Evolutionary conservation across 2,329 filamentous ascomycete species (phyloP), one percentile per base, ranked within the genome.

Genomic region (Exophiala viscosa): DNA sequence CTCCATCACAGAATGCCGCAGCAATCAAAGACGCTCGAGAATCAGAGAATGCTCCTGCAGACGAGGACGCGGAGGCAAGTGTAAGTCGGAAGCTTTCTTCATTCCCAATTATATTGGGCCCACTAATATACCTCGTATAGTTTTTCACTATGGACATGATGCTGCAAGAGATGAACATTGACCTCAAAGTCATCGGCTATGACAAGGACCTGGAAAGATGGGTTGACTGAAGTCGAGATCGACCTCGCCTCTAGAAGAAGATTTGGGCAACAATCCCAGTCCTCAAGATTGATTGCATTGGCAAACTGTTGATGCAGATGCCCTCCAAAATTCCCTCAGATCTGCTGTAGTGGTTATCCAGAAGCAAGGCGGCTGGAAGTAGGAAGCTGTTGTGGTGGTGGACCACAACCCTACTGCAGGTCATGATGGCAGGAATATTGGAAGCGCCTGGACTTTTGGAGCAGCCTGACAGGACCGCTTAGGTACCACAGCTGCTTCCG

Each of bases 71-170:
- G 45, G 65, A 68, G 36, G 55, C 66, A 10, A 39, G 45, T 38
- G 52, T 57, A 47, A 52, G 17, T 52, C n/a, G 43, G 33, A 41
- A 53, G 51, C 8, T 57, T 48, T 20, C 48, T 58, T 45, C 56
- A 13, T 47, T 44, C 41, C 38, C 56, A 44, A 61, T 40, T 35
- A 11, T 33, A 11, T 14, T 42, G 40, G 18, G 7, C 38, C 41
- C 50, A 54, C 60, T 61, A 57, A 62, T 58, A 47, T 49, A 53
- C 46, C 35, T 18, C 18, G 15, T 5, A 32, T 59, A 84, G 82
- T 78, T 77, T 10, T 86, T 87, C 62, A 86, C 82, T 10, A 85
- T 88, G 78, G 82, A 79, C 43, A 82, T 81, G 76, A 87, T 87
- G 84, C 73, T 88, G 13, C 78, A 77, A 59, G 81, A 77, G 28